phyloP scores from a whole-genome alignment of 2,329 filamentous ascomycete species.

The Epichloe festucae region DNA sequence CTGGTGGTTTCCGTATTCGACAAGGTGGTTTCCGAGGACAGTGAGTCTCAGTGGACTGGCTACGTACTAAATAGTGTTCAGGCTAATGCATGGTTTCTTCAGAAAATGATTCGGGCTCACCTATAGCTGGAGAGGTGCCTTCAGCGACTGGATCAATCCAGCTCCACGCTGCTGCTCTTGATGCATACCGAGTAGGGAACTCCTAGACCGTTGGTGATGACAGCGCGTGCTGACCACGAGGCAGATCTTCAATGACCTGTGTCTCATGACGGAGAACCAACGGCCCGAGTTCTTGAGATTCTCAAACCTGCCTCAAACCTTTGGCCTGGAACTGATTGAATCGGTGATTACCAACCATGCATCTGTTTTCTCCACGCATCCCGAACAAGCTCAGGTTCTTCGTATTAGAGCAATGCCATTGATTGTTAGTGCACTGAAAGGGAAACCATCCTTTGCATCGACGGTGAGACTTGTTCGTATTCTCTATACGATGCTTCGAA shows the following conservation, averaged over 20 bases:
- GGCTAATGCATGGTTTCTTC: not conserved
- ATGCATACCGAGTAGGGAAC: conserved; percentile 58
- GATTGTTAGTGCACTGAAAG: conserved; percentile 63
- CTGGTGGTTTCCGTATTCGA: conserved; percentile 88
- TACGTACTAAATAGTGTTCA: not conserved
- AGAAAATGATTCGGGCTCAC: conserved; percentile 36
- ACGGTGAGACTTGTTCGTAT: conserved; percentile 75
- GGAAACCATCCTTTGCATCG: conserved; percentile 65
- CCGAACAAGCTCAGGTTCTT: conserved; percentile 70
- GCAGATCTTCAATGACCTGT: conserved; percentile 82
- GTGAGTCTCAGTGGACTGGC: conserved; percentile 24
- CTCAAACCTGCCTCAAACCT: conserved; percentile 64
- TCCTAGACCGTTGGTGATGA: no score
- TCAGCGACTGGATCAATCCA: conserved; percentile 50
- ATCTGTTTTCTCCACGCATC: conserved; percentile 63
- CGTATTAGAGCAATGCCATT: conserved; percentile 71
- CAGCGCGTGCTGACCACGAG: conserved; percentile 5
- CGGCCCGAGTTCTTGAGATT: conserved; percentile 72
- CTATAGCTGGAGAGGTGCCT: conserved; percentile 53
- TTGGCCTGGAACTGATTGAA: conserved; percentile 84
- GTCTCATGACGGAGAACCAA: conserved; percentile 73
- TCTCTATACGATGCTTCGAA: conserved; percentile 65
- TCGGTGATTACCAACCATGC: conserved; percentile 78
- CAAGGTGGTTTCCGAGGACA: conserved; percentile 73
- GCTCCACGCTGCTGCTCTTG: conserved; percentile 64